Percentiles rank a stretch among this genome's conserved stretches.
These are phyloP conservation scores for Glaciozyma antarctica DNA, from an alignment of 768 basidiomycete species.

Conservation along the genomic window DNA sequence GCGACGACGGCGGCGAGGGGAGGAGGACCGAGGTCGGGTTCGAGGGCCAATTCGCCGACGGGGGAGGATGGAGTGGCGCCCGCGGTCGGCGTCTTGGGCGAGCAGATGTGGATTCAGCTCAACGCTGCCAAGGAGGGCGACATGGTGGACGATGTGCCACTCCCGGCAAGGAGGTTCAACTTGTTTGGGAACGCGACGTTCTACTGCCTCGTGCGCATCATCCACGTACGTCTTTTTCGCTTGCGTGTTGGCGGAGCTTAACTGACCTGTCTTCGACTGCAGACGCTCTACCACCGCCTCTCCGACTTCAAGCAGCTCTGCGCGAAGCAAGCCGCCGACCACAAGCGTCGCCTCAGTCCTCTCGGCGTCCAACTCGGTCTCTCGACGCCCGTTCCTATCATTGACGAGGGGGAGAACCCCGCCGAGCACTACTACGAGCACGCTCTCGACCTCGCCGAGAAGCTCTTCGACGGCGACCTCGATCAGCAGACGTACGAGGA, in stretches of 20 bases:
- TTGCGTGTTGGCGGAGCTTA: not conserved
- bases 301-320: constrained; percentile 76
- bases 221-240: constrained; percentile 57
- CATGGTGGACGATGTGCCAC: constrained; percentile 59
- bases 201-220: constrained; percentile 75
- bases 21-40: constrained; percentile 39
- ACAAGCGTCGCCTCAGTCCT: constrained; percentile 37
- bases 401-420: constrained; percentile 36
- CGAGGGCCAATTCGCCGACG: constrained; percentile 35
- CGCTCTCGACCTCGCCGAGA: constrained; percentile 79
- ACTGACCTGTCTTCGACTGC: not conserved
- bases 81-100: constrained; percentile 7
- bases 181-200: constrained; percentile 90
- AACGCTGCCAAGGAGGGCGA: constrained; percentile 41
- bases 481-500: constrained; percentile 87
- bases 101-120: constrained; percentile 34
- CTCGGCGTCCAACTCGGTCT: constrained; percentile 30
- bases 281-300: constrained; percentile 86
- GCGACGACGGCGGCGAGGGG: constrained; percentile 46
- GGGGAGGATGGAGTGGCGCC: constrained; percentile 11
- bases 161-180: constrained; percentile 48
- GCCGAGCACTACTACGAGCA: constrained; percentile 77
- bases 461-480: constrained; percentile 83
- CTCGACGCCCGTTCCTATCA: constrained; percentile 60
- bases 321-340: constrained; percentile 50